A percentile compares a stretch with the other conserved stretches of the same genome.
Evolutionary conservation across 2,329 filamentous ascomycete species (phyloP).

Genomic region (Conoideocrella luteorostrata): DNA sequence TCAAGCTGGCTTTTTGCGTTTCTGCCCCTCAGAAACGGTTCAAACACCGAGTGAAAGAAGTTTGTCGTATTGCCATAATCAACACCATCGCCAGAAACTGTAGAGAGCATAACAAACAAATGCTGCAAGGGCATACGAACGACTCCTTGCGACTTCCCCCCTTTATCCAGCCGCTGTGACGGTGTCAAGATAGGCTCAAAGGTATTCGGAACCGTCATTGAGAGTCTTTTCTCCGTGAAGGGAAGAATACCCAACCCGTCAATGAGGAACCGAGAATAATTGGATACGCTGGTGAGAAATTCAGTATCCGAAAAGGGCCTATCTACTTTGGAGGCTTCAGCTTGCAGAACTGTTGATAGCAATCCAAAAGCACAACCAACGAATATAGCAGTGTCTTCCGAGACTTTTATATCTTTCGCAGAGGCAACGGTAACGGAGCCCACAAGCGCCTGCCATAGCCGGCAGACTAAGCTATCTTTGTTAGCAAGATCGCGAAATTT

Average conservation of each 20-base stretch:
- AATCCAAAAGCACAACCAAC: constrained; percentile 66
- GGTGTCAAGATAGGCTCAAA: constrained; percentile 61
- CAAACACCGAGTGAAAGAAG: constrained; percentile 46
- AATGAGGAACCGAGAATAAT: constrained; percentile 43
- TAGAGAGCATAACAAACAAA: constrained; percentile 55
- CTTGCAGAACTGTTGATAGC: constrained; percentile 47
- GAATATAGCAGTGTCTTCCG: constrained; percentile 73
- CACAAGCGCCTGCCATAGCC: constrained; percentile 57
- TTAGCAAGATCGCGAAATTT: constrained; percentile 58
- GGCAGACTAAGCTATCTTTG: constrained; percentile 44
- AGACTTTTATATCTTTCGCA: constrained; percentile 83
- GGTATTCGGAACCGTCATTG: constrained; percentile 43
- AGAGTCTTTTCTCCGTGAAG: constrained; percentile 56
- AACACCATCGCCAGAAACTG: constrained; percentile 37
- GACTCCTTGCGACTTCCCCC: constrained; percentile 42
- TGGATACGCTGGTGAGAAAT: constrained; percentile 49
- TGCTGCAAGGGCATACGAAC: constrained; percentile 58
- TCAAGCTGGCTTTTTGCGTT: constrained; percentile 36
- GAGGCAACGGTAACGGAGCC: constrained; percentile 60
- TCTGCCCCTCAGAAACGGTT: constrained; percentile 52
- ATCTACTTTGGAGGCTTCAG: background rate
- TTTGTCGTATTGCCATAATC: constrained; percentile 40
- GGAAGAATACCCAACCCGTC: constrained; percentile 50
- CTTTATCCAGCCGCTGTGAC: constrained; percentile 52
- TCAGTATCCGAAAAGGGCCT: constrained; percentile 30